Conservation (phyloP, 2,329 filamentous ascomycete genomes). For the Ilyonectria mors-panacis region DNA sequence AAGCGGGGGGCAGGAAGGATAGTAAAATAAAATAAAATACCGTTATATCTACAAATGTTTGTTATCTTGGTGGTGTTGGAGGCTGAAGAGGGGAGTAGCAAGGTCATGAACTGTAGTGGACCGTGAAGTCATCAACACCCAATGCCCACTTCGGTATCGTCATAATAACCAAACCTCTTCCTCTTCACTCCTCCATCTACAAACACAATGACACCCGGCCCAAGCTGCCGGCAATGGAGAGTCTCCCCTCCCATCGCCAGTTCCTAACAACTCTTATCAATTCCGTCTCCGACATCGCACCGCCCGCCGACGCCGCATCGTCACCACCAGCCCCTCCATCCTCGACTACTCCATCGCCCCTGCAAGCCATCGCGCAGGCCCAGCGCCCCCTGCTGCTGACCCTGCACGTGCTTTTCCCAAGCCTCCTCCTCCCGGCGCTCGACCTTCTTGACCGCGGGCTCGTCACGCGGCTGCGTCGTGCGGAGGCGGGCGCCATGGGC, state of each 20-base stretch:
- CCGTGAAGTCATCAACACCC: constrained; percentile 7
- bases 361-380: constrained; percentile 41
- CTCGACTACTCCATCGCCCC: constrained; percentile 33
- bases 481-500: background rate
- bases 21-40: constrained; percentile 23
- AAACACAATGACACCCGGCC: constrained; percentile 18
- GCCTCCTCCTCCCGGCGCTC: constrained; percentile 84
- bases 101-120: background rate
- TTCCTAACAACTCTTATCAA: constrained; percentile 66
- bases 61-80: background rate
- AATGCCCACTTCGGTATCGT: background rate
- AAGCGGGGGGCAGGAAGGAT: background rate
- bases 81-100: background rate
- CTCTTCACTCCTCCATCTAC: constrained; percentile 18
- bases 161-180: background rate
- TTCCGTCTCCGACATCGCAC: constrained; percentile 52
- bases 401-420: constrained; percentile 88
- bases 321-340: constrained; percentile 46
- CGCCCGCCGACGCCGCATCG: constrained; percentile 17
- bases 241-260: constrained; percentile 55
- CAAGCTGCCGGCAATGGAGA: constrained; percentile 38
- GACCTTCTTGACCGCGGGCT: constrained; percentile 88
- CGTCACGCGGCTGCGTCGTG: constrained; percentile 68
- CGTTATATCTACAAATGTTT: background rate
- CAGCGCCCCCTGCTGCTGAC: constrained; percentile 76